Percentiles rank a stretch among this genome's conserved stretches.
Evolutionary conservation across 2,329 filamentous ascomycete genomes (phyloP).

Genomic region (Xylaria sp.): DNA sequence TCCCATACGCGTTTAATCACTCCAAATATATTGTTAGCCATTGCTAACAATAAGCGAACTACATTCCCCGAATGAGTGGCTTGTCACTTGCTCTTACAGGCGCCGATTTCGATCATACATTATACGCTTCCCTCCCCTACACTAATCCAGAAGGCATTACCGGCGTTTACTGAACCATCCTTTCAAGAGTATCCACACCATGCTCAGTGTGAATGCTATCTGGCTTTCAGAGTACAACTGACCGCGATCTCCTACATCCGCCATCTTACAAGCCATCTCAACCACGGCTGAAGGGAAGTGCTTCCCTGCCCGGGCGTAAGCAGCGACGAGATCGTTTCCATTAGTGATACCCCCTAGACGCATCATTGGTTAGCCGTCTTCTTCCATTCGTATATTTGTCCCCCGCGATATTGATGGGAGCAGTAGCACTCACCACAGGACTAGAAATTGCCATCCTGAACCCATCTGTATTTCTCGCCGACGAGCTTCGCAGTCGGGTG

Average conservation of each 20-base stretch:
- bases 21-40: no score
- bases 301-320: slow-evolving; percentile 27
- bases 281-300: slow-evolving; percentile 32
- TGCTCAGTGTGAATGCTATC: slow-evolving; percentile 18
- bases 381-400: not conserved
- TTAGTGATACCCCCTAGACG: slow-evolving; percentile 34
- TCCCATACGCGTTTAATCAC: no score
- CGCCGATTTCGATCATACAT: not conserved
- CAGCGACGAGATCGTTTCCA: slow-evolving; percentile 34
- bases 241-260: slow-evolving; percentile 32
- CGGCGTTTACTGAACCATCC: slow-evolving; percentile 20
- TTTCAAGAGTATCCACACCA: slow-evolving; percentile 29
- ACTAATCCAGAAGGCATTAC: not conserved
- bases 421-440: slow-evolving; percentile 24
- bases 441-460: slow-evolving; percentile 35
- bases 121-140: not conserved
- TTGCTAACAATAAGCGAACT: not conserved
- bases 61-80: not conserved
- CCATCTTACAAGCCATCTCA: slow-evolving; percentile 34
- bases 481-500: slow-evolving; percentile 30
- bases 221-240: slow-evolving; percentile 28
- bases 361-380: slow-evolving; percentile 7
- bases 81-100: not conserved
- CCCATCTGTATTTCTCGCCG: slow-evolving; percentile 33
- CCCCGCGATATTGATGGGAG: not conserved